Evolutionary conservation across 805 yeast species (phyloP).

Genomic region (Wickerhamomyces rabaulensis): DNA sequence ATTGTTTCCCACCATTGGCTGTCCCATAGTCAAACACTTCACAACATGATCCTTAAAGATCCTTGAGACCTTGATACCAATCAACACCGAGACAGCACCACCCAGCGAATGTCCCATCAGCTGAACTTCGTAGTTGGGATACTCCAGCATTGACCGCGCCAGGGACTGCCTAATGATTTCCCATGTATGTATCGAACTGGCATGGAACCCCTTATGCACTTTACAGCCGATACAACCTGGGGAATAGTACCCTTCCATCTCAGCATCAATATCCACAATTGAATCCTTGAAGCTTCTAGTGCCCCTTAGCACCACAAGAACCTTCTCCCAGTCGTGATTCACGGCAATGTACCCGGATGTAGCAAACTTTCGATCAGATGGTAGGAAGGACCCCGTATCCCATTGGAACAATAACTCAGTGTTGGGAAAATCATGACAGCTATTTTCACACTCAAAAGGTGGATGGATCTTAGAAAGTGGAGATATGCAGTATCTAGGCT

Average conservation of each 20-base stretch:
- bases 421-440: slow-evolving; percentile 17
- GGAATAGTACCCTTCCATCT: slow-evolving; percentile 14
- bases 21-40: slow-evolving; percentile 21
- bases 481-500: slow-evolving; percentile 19
- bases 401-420: slow-evolving; percentile 22
- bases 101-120: slow-evolving; percentile 26
- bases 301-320: slow-evolving; percentile 19
- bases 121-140: slow-evolving; percentile 9
- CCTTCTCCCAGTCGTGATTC: slow-evolving; percentile 5
- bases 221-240: slow-evolving; percentile 11
- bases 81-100: slow-evolving; percentile 20
- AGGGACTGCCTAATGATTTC: background rate
- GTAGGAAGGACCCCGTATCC: slow-evolving; percentile 14
- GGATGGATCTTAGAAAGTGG: slow-evolving; percentile 12
- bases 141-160: slow-evolving; percentile 1
- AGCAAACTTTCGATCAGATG: slow-evolving; percentile 7
- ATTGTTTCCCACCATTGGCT: slow-evolving; percentile 23
- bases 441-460: slow-evolving; percentile 23
- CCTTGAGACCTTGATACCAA: slow-evolving; percentile 6
- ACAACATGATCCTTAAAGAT: background rate
- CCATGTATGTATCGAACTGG: slow-evolving; percentile 14
- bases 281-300: slow-evolving; percentile 24
- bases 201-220: slow-evolving; percentile 21
- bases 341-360: slow-evolving; percentile 23
- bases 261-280: slow-evolving; percentile 20